phyloP scores from a whole-genome alignment of 2,329 filamentous ascomycete genomes.

The Fonsecaea multimorphosa region DNA sequence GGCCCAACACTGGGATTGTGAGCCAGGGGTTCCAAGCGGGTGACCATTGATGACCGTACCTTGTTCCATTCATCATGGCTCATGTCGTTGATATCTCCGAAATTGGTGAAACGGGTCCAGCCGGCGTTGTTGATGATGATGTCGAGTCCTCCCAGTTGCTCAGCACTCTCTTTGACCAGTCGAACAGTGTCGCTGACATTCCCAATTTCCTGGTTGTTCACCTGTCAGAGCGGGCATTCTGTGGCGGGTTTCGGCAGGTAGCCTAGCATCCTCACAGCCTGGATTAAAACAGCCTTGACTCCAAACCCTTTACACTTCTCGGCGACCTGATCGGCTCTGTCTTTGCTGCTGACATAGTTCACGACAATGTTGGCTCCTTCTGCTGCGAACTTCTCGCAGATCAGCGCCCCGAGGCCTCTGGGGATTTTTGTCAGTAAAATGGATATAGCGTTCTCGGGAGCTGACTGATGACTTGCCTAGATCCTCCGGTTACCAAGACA shows the following conservation, averaged over 20 bases:
- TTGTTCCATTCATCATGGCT: constrained; percentile 69
- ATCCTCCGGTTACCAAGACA: constrained; percentile 69
- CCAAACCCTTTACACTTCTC: constrained; percentile 59
- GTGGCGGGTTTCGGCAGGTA: background rate
- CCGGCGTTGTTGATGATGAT: constrained; percentile 78
- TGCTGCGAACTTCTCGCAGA: constrained; percentile 70
- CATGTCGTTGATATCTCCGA: constrained; percentile 64
- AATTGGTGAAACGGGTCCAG: constrained; percentile 66
- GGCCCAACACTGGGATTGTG: constrained; percentile 59
- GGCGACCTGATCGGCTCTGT: constrained; percentile 65
- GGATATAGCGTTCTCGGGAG: background rate
- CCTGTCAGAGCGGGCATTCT: background rate
- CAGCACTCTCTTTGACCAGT: constrained; percentile 65
- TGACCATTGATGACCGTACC: constrained; percentile 46
- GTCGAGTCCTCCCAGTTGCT: constrained; percentile 72
- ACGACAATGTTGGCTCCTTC: constrained; percentile 73
- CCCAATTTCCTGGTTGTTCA: constrained; percentile 62
- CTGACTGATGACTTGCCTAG: constrained; percentile 56
- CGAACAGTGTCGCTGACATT: constrained; percentile 63
- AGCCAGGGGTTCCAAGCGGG: constrained; percentile 5
- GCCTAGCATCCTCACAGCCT: constrained; percentile 58
- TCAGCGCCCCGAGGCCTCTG: constrained; percentile 74
- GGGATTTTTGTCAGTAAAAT: background rate
- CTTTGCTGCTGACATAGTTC: constrained; percentile 71
- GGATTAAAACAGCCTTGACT: constrained; percentile 62